Percentiles rank a stretch among this genome's conserved stretches.
phyloP scores from a whole-genome alignment of 129 eudicot species.

The Chrysanthemum lavandulifolium region DNA sequence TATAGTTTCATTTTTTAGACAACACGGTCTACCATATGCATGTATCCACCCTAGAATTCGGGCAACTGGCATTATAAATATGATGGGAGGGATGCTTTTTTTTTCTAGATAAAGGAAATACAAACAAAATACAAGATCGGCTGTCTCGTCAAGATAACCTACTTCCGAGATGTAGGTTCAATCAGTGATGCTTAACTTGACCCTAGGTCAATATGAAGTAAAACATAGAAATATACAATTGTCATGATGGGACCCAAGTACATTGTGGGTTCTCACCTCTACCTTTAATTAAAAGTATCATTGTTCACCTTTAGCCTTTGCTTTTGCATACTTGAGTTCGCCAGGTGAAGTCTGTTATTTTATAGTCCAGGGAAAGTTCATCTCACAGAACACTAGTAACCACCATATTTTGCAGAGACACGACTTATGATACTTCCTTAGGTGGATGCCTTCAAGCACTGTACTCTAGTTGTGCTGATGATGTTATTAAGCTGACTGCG shows the following conservation, averaged over 20 bases:
- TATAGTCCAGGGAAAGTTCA: background rate
- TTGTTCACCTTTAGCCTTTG: slow-evolving; percentile 7
- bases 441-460: slow-evolving; percentile 80
- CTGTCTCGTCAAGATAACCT: too few relatives aligned
- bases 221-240: slow-evolving; percentile 3
- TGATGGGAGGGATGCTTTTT: too few relatives aligned
- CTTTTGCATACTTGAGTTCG: background rate
- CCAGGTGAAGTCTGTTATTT: slow-evolving; percentile 2
- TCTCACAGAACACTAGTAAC: slow-evolving; percentile 19
- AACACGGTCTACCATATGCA: too few relatives aligned
- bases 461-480: slow-evolving; percentile 68
- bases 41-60: too few relatives aligned
- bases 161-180: too few relatives aligned
- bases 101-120: too few relatives aligned
- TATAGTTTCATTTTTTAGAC: too few relatives aligned
- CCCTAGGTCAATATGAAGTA: background rate
- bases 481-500: slow-evolving; percentile 74
- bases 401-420: slow-evolving; percentile 49
- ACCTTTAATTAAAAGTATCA: background rate
- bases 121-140: too few relatives aligned
- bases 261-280: slow-evolving; percentile 21
- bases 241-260: slow-evolving; percentile 13
- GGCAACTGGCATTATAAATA: too few relatives aligned
- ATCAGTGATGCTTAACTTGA: too few relatives aligned
- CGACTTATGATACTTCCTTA: slow-evolving; percentile 66